Evolutionary conservation across 2,329 filamentous ascomycete species (phyloP), one percentile per base, ranked within the genome.

Genomic region (Pseudogymnoascus sp.): DNA sequence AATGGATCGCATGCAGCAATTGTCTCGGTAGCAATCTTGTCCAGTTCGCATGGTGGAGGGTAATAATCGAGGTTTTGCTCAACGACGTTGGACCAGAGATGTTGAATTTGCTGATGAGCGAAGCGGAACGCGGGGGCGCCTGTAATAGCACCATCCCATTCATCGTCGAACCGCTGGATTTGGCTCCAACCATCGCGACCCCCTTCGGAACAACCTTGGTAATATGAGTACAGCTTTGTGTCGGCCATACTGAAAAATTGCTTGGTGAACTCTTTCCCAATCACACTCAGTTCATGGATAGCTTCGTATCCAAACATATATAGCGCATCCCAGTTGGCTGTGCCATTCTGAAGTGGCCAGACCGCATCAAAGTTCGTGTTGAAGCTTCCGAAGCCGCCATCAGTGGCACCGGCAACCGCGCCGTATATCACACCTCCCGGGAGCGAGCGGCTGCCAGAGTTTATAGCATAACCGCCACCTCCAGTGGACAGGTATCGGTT

Each of bases 1-100:
- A 85, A 72, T 6, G 76, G 72, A 63, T 85, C 82, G 58, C 82
- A 86, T 36, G 77, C 77, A 1, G 73, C 72, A 54, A 85, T 82
- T 4, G 81, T 84, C 38, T 74, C 72, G 66, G 83, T 84, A 18
- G 80, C 74, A 50, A 84, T 82, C 66, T 77, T 78, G 5, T 74
- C 72, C 12, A 83, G 66, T 58, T 80, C 79, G 43, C 75, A 77
- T 0, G 78, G 71, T 2, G 75, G 72, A 2, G 77, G 76, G 61
- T 72, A 75, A 64, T 79, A 78, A 60, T 71, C 72, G 20, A 74
- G 60, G 0, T 72, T 75, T 18, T 75, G 63, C 65, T 79, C 75
- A 1, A 78, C 71, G 0, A 71, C 68, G 25, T 68, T 69, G 1
- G 74, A 68, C 64, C 71, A 74, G 4, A 77, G 67, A 61, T 79